Conservation (phyloP, 1,139 yeast species). For the Saccharomyces hybrid region DNA sequence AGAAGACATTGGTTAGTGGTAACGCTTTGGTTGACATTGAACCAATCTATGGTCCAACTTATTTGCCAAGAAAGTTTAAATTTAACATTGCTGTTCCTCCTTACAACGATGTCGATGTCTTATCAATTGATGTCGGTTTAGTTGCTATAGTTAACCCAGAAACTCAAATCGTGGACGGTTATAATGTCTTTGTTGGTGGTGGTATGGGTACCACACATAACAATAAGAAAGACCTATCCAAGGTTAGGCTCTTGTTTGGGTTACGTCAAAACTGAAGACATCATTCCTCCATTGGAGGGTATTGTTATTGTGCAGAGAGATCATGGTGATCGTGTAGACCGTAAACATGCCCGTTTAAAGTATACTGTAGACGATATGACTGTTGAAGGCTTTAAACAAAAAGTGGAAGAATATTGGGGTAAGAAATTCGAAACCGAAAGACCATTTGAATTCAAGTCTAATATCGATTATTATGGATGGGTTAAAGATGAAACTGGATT, state of each 20-base stretch:
- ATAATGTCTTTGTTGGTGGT: constrained; percentile 89
- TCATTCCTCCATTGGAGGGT: constrained; percentile 78
- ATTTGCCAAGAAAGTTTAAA: constrained; percentile 93
- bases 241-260: constrained; percentile 88
- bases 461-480: constrained; percentile 94
- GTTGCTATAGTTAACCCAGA: constrained; percentile 76
- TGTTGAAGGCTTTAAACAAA: constrained; percentile 66
- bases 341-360: constrained; percentile 97
- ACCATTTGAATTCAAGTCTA: constrained; percentile 72
- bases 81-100: constrained; percentile 95
- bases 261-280: constrained; percentile 57
- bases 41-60: constrained; percentile 80
- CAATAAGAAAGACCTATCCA: constrained; percentile 94
- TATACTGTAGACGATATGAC: constrained; percentile 92
- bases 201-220: constrained; percentile 99
- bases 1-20: constrained; percentile 77
- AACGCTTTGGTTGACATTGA: constrained; percentile 79
- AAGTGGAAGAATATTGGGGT: constrained; percentile 81
- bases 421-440: constrained; percentile 62
- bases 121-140: constrained; percentile 90
- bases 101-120: constrained; percentile 91
- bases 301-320: constrained; percentile 93
- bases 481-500: constrained; percentile 76
- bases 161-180: constrained; percentile 53
- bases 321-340: constrained; percentile 87